Evolutionary conservation across 2,329 filamentous ascomycete species (phyloP).

Genomic region (Monosporascus sp.): DNA sequence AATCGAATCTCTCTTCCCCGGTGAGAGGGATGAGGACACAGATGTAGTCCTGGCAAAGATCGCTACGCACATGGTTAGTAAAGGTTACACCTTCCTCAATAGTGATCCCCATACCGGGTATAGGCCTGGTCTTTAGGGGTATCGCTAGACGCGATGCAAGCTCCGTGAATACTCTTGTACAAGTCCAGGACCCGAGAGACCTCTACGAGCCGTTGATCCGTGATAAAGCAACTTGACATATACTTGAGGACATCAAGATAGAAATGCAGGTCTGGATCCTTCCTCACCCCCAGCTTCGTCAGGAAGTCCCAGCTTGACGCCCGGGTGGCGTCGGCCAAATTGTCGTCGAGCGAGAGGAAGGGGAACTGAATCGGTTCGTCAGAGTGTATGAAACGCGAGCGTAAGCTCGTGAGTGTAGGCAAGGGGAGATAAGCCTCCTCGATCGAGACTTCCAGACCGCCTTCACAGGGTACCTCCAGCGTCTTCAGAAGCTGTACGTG

Average conservation of each 20-base stretch:
- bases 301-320: neutral
- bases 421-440: constrained; percentile 3
- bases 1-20: neutral
- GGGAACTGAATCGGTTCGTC: neutral
- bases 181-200: neutral
- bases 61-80: neutral
- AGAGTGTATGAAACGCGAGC: neutral
- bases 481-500: neutral
- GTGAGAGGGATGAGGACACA: neutral
- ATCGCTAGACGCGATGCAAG: neutral
- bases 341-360: neutral
- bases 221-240: neutral
- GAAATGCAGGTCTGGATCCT: neutral
- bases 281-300: neutral
- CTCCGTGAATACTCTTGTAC: neutral
- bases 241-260: neutral
- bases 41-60: neutral
- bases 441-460: neutral
- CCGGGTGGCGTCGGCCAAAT: neutral
- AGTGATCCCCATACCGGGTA: neutral
- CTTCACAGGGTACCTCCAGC: neutral
- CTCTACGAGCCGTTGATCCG: neutral
- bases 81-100: neutral
- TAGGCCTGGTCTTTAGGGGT: neutral
- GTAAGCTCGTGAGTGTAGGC: neutral